Percentiles rank a stretch among this genome's conserved stretches.
phyloP scores from a whole-genome alignment of 345 rosid species.

The Pugionium dolabratum region DNA sequence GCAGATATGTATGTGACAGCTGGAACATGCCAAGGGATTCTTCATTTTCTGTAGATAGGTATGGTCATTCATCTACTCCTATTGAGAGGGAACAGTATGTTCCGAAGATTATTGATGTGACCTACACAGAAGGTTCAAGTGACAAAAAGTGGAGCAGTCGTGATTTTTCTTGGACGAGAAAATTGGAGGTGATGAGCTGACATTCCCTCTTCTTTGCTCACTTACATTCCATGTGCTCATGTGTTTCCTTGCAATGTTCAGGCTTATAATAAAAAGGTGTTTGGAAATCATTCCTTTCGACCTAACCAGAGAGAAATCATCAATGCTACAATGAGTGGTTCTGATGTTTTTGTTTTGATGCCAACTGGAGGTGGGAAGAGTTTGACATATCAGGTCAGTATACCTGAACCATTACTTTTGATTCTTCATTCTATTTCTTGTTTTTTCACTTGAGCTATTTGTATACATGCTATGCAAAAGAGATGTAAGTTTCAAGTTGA shows the following conservation, averaged over 20 bases:
- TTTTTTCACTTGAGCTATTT: constrained; percentile 19
- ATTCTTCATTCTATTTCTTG: constrained; percentile 13
- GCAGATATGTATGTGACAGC: constrained; percentile 44
- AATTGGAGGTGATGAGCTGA: constrained; percentile 64
- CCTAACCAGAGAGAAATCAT: constrained; percentile 96
- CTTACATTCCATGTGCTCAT: constrained; percentile 39
- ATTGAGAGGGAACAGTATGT: constrained; percentile 69
- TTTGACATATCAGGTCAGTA: constrained; percentile 84
- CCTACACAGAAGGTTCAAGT: constrained; percentile 88
- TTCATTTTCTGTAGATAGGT: constrained; percentile 60
- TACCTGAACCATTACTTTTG: constrained; percentile 5
- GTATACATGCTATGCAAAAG: constrained; percentile 10
- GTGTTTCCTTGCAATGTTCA: constrained; percentile 46
- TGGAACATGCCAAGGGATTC: constrained; percentile 61
- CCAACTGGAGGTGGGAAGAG: constrained; percentile 99
- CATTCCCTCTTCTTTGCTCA: constrained; percentile 16
- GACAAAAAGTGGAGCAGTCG: constrained; percentile 77
- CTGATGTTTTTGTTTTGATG: constrained; percentile 97
- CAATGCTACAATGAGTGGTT: constrained; percentile 96
- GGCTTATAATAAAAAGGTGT: constrained; percentile 87
- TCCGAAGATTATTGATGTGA: constrained; percentile 72
- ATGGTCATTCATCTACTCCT: constrained; percentile 55
- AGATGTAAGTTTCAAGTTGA: constrained; percentile 19
- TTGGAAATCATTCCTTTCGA: constrained; percentile 96
- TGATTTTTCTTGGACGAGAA: constrained; percentile 82